Evolutionary conservation across 805 yeast species (phyloP).

Genomic region (Kuraishia borneana): DNA sequence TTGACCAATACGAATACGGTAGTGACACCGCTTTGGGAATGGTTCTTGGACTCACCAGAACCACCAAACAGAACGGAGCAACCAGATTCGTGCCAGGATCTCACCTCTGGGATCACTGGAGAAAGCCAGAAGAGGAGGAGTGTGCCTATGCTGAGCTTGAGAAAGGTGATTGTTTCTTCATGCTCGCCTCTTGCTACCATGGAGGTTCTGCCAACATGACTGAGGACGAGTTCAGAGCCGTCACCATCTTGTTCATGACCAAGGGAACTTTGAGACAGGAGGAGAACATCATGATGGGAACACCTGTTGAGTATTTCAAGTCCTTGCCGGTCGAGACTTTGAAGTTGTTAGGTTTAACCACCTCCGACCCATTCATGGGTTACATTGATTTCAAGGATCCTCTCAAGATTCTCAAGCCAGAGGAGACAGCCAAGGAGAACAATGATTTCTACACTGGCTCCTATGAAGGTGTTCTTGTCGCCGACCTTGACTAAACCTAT

Average conservation of each 20-base stretch:
- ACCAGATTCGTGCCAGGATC: conserved; percentile 22
- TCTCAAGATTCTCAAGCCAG: conserved; percentile 5
- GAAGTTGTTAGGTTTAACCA: conserved; percentile 10
- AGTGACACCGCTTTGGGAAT: conserved; percentile 12
- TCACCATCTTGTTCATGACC: conserved; percentile 16
- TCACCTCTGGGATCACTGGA: conserved; percentile 20
- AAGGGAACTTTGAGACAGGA: conserved; percentile 17
- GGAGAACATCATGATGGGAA: conserved; percentile 15
- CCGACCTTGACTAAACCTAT: background rate
- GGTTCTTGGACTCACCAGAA: conserved; percentile 10
- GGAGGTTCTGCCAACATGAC: conserved; percentile 20
- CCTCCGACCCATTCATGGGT: conserved; percentile 10
- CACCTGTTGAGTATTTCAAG: conserved; percentile 15
- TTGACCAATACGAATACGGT: conserved; percentile 10
- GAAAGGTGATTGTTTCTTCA: conserved; percentile 19
- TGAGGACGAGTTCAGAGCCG: conserved; percentile 13
- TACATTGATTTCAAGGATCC: conserved; percentile 10
- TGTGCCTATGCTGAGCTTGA: conserved; percentile 16
- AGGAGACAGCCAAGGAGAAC: conserved; percentile 2
- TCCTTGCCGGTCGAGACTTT: conserved; percentile 8
- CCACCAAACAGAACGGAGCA: conserved; percentile 17
- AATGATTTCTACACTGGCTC: conserved; percentile 5
- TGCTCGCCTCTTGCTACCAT: conserved; percentile 19
- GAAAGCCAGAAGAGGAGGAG: conserved; percentile 11
- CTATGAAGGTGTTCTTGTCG: conserved; percentile 4